Evolutionary conservation across 2,329 filamentous ascomycete species (phyloP), one percentile per base, ranked within the genome.

Genomic region (Dactylellina drechsleri): DNA sequence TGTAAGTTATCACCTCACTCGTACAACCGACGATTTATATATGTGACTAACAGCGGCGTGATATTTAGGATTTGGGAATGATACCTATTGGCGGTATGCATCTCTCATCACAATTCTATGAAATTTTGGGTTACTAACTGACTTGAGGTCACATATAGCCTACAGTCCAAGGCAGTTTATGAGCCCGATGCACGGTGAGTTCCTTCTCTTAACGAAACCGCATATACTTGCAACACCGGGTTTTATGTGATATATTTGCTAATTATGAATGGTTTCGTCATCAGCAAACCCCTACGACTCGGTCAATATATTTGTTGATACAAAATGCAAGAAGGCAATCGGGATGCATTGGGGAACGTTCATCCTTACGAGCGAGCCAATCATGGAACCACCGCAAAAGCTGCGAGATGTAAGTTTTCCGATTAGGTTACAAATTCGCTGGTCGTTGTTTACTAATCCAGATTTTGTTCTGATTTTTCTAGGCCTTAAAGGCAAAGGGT

Each of bases 301-400:
- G 0, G 93, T 97, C 43, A 92, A 95, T 79, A 97, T 98, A 78
- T 97, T 97, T 82, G 82, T 85, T 5, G 93, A 97, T 79, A 96
- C 92, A 0, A 86, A 86, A 78, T 97, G 93, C 83, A 85, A 87
- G 79, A 85, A 83, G 16, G 93, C 93, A 20, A 85, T 97, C 83
- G 93, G 88, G 1, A 97, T 97, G 78, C 94, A 97, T 81, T 97
- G 93, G 93, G 78, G 78, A 66, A 90, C 91, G 0, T 97, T 93
- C 92, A 89, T 92, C 0, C 82, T 97, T 78, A 97, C 93, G 0
- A 85, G 88, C 74, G 94, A 98, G 82, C 91, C 93, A 72, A 90
- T 96, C 0, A 81, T 93, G 67, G 93, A 97, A 83, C 94, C 94
- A 53, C 92, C 93, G 0, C 83, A 82, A 81, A 82, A 91, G 81